Evolutionary conservation across 2,329 filamentous ascomycete genomes (phyloP).

Genomic region (Talaromyces sp.): DNA sequence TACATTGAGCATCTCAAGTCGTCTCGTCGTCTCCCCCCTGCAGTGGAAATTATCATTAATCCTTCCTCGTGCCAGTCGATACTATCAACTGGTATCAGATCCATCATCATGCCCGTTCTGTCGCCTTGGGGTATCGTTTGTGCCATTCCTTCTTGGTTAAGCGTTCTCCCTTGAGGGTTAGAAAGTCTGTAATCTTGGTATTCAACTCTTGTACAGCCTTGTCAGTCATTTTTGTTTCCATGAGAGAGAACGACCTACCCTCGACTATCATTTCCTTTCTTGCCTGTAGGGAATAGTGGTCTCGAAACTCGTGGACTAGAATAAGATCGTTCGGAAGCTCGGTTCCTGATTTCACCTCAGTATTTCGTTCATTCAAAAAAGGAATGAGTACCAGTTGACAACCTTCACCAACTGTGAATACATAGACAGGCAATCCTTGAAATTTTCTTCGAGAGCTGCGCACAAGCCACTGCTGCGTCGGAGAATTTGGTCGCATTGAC

Average conservation of each 20-base stretch:
- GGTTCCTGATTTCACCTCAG: conserved; percentile 8
- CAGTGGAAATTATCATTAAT: no score
- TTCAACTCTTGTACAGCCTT: neutral
- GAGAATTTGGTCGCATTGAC: conserved; percentile 8
- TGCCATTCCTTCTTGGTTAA: neutral
- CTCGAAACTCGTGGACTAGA: conserved; percentile 18
- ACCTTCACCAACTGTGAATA: neutral
- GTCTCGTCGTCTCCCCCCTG: no score
- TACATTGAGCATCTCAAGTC: no score
- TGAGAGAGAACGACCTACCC: neutral
- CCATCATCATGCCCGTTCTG: neutral
- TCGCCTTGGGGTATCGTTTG: neutral
- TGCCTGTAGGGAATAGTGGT: conserved; percentile 19
- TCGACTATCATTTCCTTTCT: conserved; percentile 14
- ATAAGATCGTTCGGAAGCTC: conserved; percentile 17
- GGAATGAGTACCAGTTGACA: no score
- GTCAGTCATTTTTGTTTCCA: neutral
- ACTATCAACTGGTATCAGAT: no score
- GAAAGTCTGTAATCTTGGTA: neutral
- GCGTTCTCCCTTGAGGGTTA: neutral
- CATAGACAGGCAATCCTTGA: neutral
- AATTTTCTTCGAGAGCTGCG: no score
- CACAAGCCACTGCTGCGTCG: neutral
- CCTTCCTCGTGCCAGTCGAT: no score
- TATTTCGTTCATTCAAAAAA: neutral